Evolutionary conservation across 2,329 filamentous ascomycete species (phyloP).

Genomic region (Parastagonospora nodorum): DNA sequence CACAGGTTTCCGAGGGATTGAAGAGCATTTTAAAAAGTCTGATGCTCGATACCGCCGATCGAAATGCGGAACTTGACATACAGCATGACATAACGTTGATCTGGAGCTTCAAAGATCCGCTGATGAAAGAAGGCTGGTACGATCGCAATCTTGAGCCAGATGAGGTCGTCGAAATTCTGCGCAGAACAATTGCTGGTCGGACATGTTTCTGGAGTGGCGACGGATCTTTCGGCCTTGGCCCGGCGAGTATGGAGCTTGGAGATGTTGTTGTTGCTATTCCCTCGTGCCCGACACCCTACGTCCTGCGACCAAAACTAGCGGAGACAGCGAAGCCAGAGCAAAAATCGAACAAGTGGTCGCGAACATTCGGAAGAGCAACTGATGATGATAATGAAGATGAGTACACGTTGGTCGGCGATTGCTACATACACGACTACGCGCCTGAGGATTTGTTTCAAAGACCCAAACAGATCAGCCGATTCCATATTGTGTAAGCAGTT

Average conservation of each 20-base stretch:
- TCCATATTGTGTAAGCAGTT: not conserved
- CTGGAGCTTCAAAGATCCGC: not conserved
- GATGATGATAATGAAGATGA: not conserved
- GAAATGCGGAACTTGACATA: not conserved
- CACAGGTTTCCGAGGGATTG: not conserved
- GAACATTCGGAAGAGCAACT: not conserved
- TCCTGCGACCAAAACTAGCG: not conserved
- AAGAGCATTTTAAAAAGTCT: not conserved
- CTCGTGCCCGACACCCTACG: not conserved
- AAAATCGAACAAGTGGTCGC: not conserved
- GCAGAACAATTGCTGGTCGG: not conserved
- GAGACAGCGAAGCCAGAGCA: not conserved
- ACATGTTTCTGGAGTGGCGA: constrained; percentile 1
- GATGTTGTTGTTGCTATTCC: constrained; percentile 1
- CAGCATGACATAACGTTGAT: not conserved
- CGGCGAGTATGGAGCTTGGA: not conserved
- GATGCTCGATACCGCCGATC: not conserved
- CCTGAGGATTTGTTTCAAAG: not conserved
- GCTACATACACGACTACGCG: constrained; percentile 2
- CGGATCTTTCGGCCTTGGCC: constrained; percentile 1
- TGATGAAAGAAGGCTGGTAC: not conserved
- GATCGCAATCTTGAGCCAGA: not conserved
- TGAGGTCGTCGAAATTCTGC: constrained; percentile 1
- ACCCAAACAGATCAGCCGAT: not conserved
- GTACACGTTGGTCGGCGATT: not conserved